A percentile compares a stretch with the other conserved stretches of the same genome.
Conservation (phyloP, 75 land plant species). For the Larix kaempferi region DNA sequence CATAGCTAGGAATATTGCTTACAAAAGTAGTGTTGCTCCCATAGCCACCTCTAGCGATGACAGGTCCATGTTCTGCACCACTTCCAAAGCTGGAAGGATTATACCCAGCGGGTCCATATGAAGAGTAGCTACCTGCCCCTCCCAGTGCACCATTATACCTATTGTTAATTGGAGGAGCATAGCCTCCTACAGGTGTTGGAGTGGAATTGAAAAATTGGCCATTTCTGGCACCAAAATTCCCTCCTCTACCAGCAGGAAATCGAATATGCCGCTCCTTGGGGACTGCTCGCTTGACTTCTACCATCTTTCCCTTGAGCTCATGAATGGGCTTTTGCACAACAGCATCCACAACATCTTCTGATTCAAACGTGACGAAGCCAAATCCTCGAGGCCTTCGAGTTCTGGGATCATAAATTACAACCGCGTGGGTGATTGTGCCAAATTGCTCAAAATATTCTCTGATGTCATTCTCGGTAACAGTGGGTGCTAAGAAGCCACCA, state of each 20-base stretch:
- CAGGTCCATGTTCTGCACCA: no score
- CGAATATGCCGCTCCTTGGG: conserved; percentile 12
- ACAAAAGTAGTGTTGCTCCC: conserved; percentile 40
- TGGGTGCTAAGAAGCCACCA: conserved; percentile 32
- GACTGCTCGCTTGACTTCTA: conserved; percentile 73
- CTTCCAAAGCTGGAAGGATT: no score
- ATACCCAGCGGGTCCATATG: no score
- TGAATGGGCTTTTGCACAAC: conserved; percentile 81
- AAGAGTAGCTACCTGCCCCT: no score
- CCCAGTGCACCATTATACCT: conserved; percentile 49
- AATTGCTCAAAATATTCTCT: conserved; percentile 44
- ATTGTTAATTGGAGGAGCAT: conserved; percentile 48
- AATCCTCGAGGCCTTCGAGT: conserved; percentile 52
- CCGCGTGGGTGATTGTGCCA: conserved; percentile 40
- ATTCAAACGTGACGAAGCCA: conserved; percentile 80
- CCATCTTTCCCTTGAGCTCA: conserved; percentile 95
- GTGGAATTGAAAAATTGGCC: neutral
- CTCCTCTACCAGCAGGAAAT: no score
- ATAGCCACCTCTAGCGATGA: conserved; percentile 41
- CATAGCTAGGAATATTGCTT: no score
- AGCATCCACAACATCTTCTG: conserved; percentile 86
- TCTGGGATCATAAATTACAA: conserved; percentile 41
- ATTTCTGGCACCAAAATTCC: no score
- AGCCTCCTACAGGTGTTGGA: conserved; percentile 5
- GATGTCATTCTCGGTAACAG: conserved; percentile 42